These are phyloP conservation scores for Globisporangium apiculatum DNA, from an alignment of 352 stramenopile genomes.

Conservation along the genomic window DNA sequence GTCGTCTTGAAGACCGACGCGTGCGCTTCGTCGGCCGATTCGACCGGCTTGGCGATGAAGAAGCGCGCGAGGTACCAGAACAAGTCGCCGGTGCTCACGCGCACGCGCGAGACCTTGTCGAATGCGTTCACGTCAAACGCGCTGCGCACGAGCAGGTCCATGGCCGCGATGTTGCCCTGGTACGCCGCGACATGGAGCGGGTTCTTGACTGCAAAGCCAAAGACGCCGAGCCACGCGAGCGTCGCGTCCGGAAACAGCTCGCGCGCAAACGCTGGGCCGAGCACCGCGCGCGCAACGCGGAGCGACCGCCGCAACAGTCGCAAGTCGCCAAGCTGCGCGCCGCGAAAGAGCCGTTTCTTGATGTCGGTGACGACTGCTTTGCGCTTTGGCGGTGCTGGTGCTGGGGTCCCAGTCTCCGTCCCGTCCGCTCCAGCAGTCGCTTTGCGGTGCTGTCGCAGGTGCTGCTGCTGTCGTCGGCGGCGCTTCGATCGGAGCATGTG, in stretches of 20 bases:
- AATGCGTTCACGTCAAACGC: slow-evolving; percentile 58
- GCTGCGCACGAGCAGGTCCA: slow-evolving; percentile 43
- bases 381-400: slow-evolving; percentile 65
- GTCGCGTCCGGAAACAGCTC: slow-evolving; percentile 37
- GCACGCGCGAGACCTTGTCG: slow-evolving; percentile 76
- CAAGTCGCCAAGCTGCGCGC: slow-evolving; percentile 53
- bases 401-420: neutral
- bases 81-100: slow-evolving; percentile 72
- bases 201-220: slow-evolving; percentile 69
- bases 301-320: slow-evolving; percentile 29
- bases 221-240: slow-evolving; percentile 46
- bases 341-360: slow-evolving; percentile 68
- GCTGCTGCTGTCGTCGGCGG: slow-evolving; percentile 49
- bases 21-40: slow-evolving; percentile 49
- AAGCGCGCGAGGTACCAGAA: slow-evolving; percentile 78
- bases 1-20: slow-evolving; percentile 79
- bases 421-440: no score
- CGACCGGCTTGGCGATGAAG: slow-evolving; percentile 46
- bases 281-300: slow-evolving; percentile 46
- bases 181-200: slow-evolving; percentile 72
- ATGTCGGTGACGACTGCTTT: slow-evolving; percentile 55
- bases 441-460: slow-evolving; percentile 19
- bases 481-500: slow-evolving; percentile 46
- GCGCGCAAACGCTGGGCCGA: slow-evolving; percentile 48
- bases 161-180: slow-evolving; percentile 57